Percentiles rank a stretch among this genome's conserved stretches.
phyloP scores from a whole-genome alignment of 2,329 filamentous ascomycete species.

The Nothopassalora personata region DNA sequence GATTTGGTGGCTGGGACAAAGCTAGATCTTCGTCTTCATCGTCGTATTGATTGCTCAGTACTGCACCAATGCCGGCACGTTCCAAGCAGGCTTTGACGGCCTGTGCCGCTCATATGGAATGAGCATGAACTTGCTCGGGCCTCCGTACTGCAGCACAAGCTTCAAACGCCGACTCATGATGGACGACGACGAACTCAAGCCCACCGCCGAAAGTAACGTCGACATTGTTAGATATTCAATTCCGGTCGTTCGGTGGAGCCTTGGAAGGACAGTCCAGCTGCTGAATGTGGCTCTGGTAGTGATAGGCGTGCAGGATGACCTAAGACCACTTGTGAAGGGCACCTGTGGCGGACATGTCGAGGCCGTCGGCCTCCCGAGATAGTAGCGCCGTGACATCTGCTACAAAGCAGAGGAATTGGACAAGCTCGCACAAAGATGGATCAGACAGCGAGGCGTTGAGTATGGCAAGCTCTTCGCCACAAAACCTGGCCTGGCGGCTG shows the following conservation, averaged over 20 bases:
- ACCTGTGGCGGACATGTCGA: not conserved
- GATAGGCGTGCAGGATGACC: too few species aligned
- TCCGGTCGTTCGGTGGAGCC: too few species aligned
- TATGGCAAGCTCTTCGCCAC: too few species aligned
- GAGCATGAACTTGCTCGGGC: not conserved
- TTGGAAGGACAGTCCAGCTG: not conserved
- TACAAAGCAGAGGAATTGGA: too few species aligned
- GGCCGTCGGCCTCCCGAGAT: not conserved
- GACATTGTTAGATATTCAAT: not conserved
- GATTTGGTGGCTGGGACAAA: not conserved
- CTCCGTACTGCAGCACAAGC: not conserved
- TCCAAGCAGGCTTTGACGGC: not conserved
- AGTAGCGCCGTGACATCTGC: too few species aligned
- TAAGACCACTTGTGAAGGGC: too few species aligned
- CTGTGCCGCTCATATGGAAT: not conserved
- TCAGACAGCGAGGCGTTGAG: too few species aligned
- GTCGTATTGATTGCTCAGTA: not conserved
- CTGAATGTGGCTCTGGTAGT: not conserved
- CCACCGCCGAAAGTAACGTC: slow-evolving; percentile 23
- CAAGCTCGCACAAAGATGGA: too few species aligned
- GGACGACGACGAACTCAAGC: slow-evolving; percentile 19
- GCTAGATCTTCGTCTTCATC: not conserved
- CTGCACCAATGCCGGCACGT: not conserved
- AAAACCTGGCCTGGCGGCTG: too few species aligned
- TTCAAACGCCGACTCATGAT: slow-evolving; percentile 4